Base-by-base conservation (phyloP, 495 filamentous ascomycete species). In the Bombardia bombarda region DNA sequence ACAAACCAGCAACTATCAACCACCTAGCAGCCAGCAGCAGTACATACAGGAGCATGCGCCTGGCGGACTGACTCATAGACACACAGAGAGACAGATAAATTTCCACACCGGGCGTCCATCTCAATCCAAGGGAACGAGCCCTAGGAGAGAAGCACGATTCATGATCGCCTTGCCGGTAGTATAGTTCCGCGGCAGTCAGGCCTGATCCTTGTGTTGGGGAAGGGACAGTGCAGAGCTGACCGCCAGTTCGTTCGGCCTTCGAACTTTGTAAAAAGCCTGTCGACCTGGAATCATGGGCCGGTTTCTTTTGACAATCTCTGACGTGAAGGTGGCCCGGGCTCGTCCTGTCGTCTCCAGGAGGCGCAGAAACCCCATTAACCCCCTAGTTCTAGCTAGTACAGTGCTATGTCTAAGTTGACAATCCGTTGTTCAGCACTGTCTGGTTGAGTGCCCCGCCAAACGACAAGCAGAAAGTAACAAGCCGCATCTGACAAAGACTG, bases 161-260 rank as follows among this genome's bases (percentile, higher is more conserved):
- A 52, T 51, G 53, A 57, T 60, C 53, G 46, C 38, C 56, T 54
- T 52, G 41, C 36, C 35, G 43, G 41, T 49, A 22, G 41, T 43
- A 33, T 47, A 45, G 39, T 50, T 45, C 47, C 32, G 47, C 40
- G 53, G 43, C 22, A 52, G 48, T n/a, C n/a, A n/a, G n/a, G 43
- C 54, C 45, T 54, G 51, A 51, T 55, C 50, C 51, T 42, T 39
- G 46, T 55, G 56, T 50, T n/a, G 57, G 54, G 54, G 48, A 48
- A 52, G 43, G 35, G 49, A 33, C 42, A 40, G 25, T 50, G 50
- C 45, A 47, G 45, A 52, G 51, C 48, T 61, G 60, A 63, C 58
- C 58, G 60, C 60, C 56, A 61, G 58, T 60, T 63, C 58, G 32
- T 56, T 35, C 38, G 46, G 16, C 10, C 7, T 35, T 32, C 9